Evolutionary conservation across 352 stramenopile species (phyloP), one percentile per base, ranked within the genome.

Genomic region (Phytophthora ramorum): DNA sequence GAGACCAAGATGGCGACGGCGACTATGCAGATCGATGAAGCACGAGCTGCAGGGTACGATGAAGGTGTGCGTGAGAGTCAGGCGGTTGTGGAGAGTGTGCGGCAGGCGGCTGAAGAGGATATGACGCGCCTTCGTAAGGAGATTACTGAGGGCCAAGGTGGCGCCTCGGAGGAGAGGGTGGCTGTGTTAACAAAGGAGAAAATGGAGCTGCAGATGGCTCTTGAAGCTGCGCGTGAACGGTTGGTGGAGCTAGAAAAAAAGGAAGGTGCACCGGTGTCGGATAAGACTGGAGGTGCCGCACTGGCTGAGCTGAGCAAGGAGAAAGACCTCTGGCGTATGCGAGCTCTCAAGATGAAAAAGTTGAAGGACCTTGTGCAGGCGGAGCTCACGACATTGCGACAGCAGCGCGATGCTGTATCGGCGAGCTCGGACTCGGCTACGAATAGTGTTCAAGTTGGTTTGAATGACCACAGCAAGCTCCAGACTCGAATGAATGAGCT

Each of bases 301-400:
- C 16, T 77, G 24, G 67, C 58, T 1, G 61, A 79, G 34, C 4
- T 58, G 28, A 66, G 56, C 14, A 90, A 73, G 75, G 80, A 93
- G 50, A 83, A 91, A 59, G 83, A 96, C 45, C 32, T 96, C 20
- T 93, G 85, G 87, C 87, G 85, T 24, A 76, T 83, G 55, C 84
- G 87, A 28, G 85, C 89, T 28, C 70, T 96, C 34, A 91, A 91
- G 52, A 94, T 94, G 85, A 94, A 94, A 48, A 94, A 94, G 55
- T 45, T 89, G 0, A 94, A 94, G 43, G 85, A 94, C 26, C 58
- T 89, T 17, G 69, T 82, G 13, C 83, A 94, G 48, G 52, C 66
- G 0, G 85, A 92, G 26, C 69, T 90, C 4, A 81, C 76, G 19
- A 61, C 70, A 12, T 58, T 87, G 9, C 77, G 79, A 37, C 65